Evolutionary conservation across 73 alveolate genomes (phyloP).

Genomic region (Paramecium sexaurelia): DNA sequence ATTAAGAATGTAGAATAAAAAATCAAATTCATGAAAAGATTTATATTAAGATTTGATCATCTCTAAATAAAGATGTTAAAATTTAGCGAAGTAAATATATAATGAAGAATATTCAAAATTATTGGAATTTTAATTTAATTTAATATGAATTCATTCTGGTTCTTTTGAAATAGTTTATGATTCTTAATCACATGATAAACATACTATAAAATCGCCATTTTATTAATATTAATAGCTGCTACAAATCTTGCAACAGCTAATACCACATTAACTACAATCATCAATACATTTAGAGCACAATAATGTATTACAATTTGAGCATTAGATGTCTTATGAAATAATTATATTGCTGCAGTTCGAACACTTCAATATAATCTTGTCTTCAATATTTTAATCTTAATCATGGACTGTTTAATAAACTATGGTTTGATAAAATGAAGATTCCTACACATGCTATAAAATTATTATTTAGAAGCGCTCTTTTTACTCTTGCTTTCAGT

Average conservation of each 20-base stretch:
- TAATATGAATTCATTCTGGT: too few relatives aligned
- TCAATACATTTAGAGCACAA: background rate
- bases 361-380: background rate
- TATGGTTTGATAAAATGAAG: background rate
- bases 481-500: background rate
- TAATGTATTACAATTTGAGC: background rate
- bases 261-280: background rate
- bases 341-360: background rate
- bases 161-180: background rate
- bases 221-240: background rate
- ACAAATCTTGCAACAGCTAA: background rate
- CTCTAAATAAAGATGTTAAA: too few relatives aligned
- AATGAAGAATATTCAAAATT: too few relatives aligned
- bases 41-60: too few relatives aligned
- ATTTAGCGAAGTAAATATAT: too few relatives aligned
- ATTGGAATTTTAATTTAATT: too few relatives aligned
- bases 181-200: background rate
- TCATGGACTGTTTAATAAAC: background rate
- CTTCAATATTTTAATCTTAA: background rate
- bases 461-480: background rate
- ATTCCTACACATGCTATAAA: background rate
- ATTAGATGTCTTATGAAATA: background rate
- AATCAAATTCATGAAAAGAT: too few relatives aligned
- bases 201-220: slow-evolving; percentile 12
- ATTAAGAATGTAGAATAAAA: too few relatives aligned